phyloP scores from a whole-genome alignment of 139 green algal genomes.

The Gonium pectorale region DNA sequence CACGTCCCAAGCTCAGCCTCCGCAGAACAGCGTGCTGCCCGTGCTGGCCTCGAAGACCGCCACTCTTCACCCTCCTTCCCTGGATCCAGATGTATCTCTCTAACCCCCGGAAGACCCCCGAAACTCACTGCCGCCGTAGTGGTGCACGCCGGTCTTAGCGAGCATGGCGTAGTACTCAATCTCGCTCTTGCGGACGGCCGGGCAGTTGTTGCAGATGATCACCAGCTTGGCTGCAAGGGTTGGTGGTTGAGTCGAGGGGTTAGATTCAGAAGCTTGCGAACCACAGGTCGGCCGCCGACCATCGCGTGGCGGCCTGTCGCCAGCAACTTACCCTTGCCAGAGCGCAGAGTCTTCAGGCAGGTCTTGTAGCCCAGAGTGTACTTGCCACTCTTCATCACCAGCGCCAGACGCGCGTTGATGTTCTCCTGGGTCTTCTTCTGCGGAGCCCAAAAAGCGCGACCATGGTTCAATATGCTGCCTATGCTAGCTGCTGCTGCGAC shows the following conservation, averaged over 20 bases:
- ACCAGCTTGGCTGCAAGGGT: conserved; percentile 97
- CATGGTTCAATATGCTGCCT: background rate
- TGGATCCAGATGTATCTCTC: too few species aligned
- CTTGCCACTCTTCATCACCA: conserved; percentile 99
- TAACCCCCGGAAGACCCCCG: too few species aligned
- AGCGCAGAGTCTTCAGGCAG: conserved; percentile 95
- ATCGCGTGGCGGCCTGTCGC: too few species aligned
- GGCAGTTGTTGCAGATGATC: conserved; percentile 98
- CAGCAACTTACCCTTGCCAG: conserved; percentile 84
- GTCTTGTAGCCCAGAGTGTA: conserved; percentile 99
- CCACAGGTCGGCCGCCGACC: too few species aligned
- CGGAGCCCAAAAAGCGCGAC: conserved; percentile 25
- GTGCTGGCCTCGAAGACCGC: too few species aligned
- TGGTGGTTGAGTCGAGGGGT: too few species aligned
- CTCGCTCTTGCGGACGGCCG: conserved; percentile 95
- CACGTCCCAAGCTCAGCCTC: too few species aligned
- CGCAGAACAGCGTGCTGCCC: too few species aligned
- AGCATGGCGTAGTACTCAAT: conserved; percentile 99
- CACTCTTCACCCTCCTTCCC: too few species aligned
- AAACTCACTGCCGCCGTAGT: conserved; percentile 96
- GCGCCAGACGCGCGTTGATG: conserved; percentile 95
- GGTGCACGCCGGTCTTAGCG: conserved; percentile 97
- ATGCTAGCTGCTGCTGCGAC: background rate
- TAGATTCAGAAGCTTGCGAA: too few species aligned
- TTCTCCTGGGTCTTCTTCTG: conserved; percentile 95